These are phyloP conservation scores for Ophiosphaerella herpotricha DNA, from an alignment of 2,329 filamentous ascomycete genomes.

Conservation along the genomic window DNA sequence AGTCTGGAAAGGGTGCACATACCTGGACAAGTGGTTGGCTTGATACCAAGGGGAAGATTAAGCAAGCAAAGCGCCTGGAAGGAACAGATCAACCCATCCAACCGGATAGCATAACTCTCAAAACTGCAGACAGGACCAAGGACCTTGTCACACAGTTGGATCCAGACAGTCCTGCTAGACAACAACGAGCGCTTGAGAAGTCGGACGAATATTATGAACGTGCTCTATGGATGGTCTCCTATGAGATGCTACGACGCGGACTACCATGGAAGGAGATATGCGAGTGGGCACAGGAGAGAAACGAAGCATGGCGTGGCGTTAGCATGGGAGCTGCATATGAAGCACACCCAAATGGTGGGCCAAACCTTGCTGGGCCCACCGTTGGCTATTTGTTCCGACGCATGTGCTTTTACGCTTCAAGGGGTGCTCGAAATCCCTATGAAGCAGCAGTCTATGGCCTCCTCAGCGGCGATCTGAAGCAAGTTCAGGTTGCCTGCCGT, in stretches of 20 bases:
- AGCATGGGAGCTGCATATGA: constrained; percentile 74
- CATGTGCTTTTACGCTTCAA: constrained; percentile 75
- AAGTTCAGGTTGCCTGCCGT: constrained; percentile 75
- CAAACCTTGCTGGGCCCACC: constrained; percentile 45
- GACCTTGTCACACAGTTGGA: constrained; percentile 83
- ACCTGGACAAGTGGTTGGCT: constrained; percentile 89
- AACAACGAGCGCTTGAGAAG: constrained; percentile 74
- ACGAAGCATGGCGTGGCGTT: constrained; percentile 87
- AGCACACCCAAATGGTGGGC: constrained; percentile 46
- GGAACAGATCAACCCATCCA: constrained; percentile 32
- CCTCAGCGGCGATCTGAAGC: constrained; percentile 80
- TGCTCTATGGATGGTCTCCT: constrained; percentile 91
- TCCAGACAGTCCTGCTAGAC: constrained; percentile 84
- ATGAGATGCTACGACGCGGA: constrained; percentile 89
- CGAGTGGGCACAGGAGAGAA: constrained; percentile 83
- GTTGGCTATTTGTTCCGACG: constrained; percentile 69
- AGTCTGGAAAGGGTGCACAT: constrained; percentile 65
- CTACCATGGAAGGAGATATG: constrained; percentile 72
- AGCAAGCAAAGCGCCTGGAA: constrained; percentile 81
- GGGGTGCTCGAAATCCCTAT: constrained; percentile 72
- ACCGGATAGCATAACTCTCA: constrained; percentile 53
- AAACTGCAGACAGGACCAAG: constrained; percentile 56
- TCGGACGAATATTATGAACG: constrained; percentile 88
- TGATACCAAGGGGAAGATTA: constrained; percentile 87
- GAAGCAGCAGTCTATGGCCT: constrained; percentile 90